Percentiles rank a stretch among this genome's conserved stretches.
phyloP scores from a whole-genome alignment of 768 basidiomycete genomes.

The Suillus weaverae region DNA sequence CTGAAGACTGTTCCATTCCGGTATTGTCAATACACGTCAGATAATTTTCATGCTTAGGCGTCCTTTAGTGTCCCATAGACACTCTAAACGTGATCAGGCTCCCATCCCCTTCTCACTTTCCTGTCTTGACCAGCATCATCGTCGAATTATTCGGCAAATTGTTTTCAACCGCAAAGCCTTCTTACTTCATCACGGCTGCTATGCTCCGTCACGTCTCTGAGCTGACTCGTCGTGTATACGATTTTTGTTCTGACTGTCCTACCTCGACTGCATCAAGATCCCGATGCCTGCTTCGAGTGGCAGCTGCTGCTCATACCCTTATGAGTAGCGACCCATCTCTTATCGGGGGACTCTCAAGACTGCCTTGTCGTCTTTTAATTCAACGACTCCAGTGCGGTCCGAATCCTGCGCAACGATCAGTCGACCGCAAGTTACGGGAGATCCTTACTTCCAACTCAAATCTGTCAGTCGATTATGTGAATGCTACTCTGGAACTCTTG shows the following conservation, averaged over 20 bases:
- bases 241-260: slow-evolving; percentile 41
- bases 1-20: slow-evolving; percentile 32
- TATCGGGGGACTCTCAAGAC: slow-evolving; percentile 25
- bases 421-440: neutral
- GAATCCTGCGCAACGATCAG: slow-evolving; percentile 20
- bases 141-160: slow-evolving; percentile 44
- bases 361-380: slow-evolving; percentile 42
- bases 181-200: slow-evolving; percentile 52
- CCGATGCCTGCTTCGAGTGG: slow-evolving; percentile 41
- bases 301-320: slow-evolving; percentile 32
- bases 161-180: slow-evolving; percentile 42
- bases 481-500: slow-evolving; percentile 38
- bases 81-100: slow-evolving; percentile 38
- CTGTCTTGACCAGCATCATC: slow-evolving; percentile 47
- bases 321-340: slow-evolving; percentile 24
- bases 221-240: slow-evolving; percentile 40
- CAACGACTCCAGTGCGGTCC: slow-evolving; percentile 47
- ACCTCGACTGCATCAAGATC: slow-evolving; percentile 35
- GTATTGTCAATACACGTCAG: slow-evolving; percentile 21
- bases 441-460: neutral
- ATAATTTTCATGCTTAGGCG: neutral
- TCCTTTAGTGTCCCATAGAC: slow-evolving; percentile 10
- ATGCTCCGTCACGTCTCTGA: slow-evolving; percentile 43
- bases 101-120: slow-evolving; percentile 40
- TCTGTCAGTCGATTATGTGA: slow-evolving; percentile 4